Evolutionary conservation across 2,329 filamentous ascomycete genomes (phyloP).

Genomic region (Ceratocystis alfenasii): DNA sequence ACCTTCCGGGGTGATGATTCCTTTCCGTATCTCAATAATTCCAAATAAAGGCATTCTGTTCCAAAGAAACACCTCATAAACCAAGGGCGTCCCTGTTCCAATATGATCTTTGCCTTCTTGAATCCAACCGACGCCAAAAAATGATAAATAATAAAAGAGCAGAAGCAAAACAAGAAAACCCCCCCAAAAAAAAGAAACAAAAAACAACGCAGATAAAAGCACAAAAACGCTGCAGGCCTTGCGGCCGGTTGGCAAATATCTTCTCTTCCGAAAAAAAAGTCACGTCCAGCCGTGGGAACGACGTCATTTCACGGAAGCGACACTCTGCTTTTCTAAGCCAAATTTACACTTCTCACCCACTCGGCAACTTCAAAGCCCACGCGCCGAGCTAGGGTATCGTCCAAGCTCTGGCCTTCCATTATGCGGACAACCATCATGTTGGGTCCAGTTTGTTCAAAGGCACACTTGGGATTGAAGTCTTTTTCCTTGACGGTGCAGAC

Average conservation of each 20-base stretch:
- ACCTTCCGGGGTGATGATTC: slow-evolving; percentile 1
- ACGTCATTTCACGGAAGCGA: neutral
- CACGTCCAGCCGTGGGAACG: neutral
- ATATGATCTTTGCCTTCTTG: slow-evolving; percentile 7
- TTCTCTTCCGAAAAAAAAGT: neutral
- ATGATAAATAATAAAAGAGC: neutral
- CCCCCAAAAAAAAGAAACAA: neutral
- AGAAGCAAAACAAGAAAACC: neutral
- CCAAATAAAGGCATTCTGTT: neutral
- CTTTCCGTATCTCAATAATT: slow-evolving; percentile 4
- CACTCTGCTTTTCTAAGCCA: slow-evolving; percentile 22
- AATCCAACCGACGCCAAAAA: slow-evolving; percentile 7
- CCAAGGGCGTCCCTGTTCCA: slow-evolving; percentile 1
- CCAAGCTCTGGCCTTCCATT: slow-evolving; percentile 36
- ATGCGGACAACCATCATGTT: slow-evolving; percentile 43
- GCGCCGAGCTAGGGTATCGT: slow-evolving; percentile 59
- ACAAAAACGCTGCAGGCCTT: neutral
- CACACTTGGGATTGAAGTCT: slow-evolving; percentile 31
- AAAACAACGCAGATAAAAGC: neutral
- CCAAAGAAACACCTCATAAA: slow-evolving; percentile 5
- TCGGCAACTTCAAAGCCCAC: slow-evolving; percentile 82
- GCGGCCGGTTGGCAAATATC: neutral
- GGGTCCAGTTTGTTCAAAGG: slow-evolving; percentile 31
- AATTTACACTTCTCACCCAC: slow-evolving; percentile 49
- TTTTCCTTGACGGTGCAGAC: slow-evolving; percentile 35